Conservation (phyloP, 1,284 basidiomycete genomes). For the Tausonia pullulans region DNA sequence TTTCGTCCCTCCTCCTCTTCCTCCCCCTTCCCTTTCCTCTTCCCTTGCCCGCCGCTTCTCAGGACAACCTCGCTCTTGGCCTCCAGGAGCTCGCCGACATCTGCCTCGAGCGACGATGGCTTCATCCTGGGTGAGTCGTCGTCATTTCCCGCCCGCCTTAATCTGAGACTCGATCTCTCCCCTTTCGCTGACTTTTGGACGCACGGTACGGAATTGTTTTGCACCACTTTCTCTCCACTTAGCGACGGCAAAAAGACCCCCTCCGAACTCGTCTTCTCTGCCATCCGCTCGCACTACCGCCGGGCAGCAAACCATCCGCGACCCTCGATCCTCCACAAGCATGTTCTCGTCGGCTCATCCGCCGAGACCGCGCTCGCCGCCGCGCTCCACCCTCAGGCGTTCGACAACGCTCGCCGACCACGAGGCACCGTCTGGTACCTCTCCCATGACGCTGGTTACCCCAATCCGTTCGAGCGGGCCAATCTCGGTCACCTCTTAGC, state of each 20-base stretch:
- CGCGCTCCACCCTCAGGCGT: conserved; percentile 31
- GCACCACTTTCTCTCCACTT: background rate
- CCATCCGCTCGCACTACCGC: conserved; percentile 31
- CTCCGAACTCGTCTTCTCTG: conserved; percentile 27
- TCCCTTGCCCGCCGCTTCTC: conserved; percentile 2
- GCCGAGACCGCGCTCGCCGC: conserved; percentile 29
- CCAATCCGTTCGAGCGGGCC: conserved; percentile 10
- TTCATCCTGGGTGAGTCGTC: conserved; percentile 14
- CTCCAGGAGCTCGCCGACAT: conserved; percentile 30
- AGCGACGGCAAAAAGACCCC: conserved; percentile 25
- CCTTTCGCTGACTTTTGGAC: background rate
- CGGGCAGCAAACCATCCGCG: conserved; percentile 24
- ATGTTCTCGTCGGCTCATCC: conserved; percentile 30
- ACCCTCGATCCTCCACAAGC: conserved; percentile 27
- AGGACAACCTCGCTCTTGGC: conserved; percentile 32
- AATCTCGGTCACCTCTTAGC: background rate
- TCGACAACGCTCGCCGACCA: conserved; percentile 24
- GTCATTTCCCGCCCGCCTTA: background rate
- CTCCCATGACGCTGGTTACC: conserved; percentile 22
- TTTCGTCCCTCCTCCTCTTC: background rate
- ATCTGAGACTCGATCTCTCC: background rate
- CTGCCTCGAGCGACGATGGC: conserved; percentile 29
- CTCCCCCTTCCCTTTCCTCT: background rate
- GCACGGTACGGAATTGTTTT: background rate
- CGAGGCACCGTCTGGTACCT: conserved; percentile 32